Conservation (phyloP, 1,139 yeast species). For the Geotrichum histeridarum region DNA sequence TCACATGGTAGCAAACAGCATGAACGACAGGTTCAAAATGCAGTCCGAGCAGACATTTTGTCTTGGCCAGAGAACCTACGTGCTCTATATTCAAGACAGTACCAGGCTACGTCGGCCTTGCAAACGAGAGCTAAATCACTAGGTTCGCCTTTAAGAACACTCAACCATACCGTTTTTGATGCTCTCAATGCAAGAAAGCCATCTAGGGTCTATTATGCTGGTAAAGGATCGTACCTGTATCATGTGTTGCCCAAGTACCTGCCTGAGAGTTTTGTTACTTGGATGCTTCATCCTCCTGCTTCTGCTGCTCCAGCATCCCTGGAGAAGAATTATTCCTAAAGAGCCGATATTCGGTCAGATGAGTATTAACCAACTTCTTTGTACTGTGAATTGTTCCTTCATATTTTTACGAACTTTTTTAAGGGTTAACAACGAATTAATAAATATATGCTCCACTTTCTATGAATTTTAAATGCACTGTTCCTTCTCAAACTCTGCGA, state of each 20-base stretch:
- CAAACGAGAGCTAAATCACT: slow-evolving; percentile 30
- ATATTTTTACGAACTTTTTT: neutral
- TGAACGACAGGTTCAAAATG: slow-evolving; percentile 32
- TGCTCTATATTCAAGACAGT: slow-evolving; percentile 36
- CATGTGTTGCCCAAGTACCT: slow-evolving; percentile 32
- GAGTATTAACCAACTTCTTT: neutral
- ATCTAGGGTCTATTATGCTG: slow-evolving; percentile 37
- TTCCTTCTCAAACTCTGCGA: neutral
- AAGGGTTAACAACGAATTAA: neutral
- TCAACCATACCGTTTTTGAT: slow-evolving; percentile 38
- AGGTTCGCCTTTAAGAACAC: slow-evolving; percentile 34
- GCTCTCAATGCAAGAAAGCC: slow-evolving; percentile 33
- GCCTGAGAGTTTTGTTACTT: slow-evolving; percentile 37
- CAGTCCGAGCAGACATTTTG: slow-evolving; percentile 40
- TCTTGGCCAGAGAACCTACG: slow-evolving; percentile 41
- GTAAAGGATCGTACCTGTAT: slow-evolving; percentile 38
- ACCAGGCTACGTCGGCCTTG: slow-evolving; percentile 34
- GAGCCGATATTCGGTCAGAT: too few relatives aligned
- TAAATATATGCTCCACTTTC: neutral
- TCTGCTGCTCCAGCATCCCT: slow-evolving; percentile 18
- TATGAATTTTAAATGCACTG: neutral
- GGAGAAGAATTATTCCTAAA: neutral
- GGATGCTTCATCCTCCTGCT: slow-evolving; percentile 33
- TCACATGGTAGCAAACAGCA: slow-evolving; percentile 23
- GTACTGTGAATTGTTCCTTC: neutral